phyloP scores from a whole-genome alignment of 2,329 filamentous ascomycete species.

The Aspergillus sp. region DNA sequence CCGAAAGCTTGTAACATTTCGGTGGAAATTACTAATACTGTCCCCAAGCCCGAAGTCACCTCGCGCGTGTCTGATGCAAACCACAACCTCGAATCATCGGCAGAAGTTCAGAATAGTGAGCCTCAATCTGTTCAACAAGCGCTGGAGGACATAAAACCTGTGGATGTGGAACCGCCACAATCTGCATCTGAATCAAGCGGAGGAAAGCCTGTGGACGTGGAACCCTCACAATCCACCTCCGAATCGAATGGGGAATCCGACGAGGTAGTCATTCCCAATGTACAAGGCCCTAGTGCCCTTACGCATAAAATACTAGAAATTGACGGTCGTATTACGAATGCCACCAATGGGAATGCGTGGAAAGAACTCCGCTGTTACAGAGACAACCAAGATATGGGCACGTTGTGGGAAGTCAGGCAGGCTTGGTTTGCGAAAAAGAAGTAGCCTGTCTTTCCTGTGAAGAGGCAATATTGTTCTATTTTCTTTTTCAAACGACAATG shows the following conservation, averaged over 20 bases:
- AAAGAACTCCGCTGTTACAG: slow-evolving; percentile 44
- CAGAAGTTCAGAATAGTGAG: neutral
- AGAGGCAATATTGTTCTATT: neutral
- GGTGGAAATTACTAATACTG: slow-evolving; percentile 3
- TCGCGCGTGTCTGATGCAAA: neutral
- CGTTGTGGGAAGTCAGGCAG: slow-evolving; percentile 45
- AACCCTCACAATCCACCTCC: neutral
- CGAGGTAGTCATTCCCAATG: slow-evolving; percentile 29
- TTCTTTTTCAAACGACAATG: neutral
- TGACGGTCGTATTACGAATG: slow-evolving; percentile 38
- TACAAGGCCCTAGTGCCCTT: slow-evolving; percentile 31
- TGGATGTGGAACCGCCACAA: no score
- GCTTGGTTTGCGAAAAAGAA: slow-evolving; percentile 35
- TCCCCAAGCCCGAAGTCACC: neutral
- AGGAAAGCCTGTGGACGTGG: neutral
- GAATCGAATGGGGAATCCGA: slow-evolving; percentile 6
- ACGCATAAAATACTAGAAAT: slow-evolving; percentile 37
- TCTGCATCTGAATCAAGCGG: neutral
- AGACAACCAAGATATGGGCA: slow-evolving; percentile 48
- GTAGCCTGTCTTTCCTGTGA: slow-evolving; percentile 1
- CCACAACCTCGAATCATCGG: neutral
- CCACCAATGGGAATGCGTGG: slow-evolving; percentile 42
- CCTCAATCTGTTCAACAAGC: neutral
- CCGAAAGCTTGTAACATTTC: neutral
- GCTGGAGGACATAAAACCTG: neutral